Base-by-base conservation (phyloP, 768 basidiomycete species). In the Coprinopsis sp. region DNA sequence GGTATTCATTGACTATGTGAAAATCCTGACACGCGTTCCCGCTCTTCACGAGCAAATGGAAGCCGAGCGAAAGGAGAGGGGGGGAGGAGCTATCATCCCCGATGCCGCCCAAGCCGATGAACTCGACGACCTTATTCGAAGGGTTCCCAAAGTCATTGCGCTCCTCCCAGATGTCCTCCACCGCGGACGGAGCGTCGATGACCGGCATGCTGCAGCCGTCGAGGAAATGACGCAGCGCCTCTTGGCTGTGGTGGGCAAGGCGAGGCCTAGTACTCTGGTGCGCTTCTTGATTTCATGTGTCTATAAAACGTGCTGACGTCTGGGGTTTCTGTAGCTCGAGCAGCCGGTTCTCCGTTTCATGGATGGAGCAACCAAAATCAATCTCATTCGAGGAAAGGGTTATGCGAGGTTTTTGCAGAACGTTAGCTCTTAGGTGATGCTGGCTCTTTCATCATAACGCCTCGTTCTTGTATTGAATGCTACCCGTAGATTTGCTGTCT, bases 1-100 rank as follows among this genome's bases (percentile, higher is more conserved):
- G 87, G 68, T 75, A 3, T 81, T 85, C 63, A 59, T 90, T 38
- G 89, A 91, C 52, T 91, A 88, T 37, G 80, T 72, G 1, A 72
- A 81, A 49, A 74, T 77, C 12, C 75, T 84, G 72, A 77, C 70
- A 1, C 75, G 76, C 29, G 63, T 87, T 3, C 81, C 82, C 0
- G 71, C 76, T 46, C 62, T 87, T 8, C 64, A 77, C 33, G 73
- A 72, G 27, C 54, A 57, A 8, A 47, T 61, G 1, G 68, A 71
- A 23, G 47, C 69, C 12, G 47, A 49, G 18, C 25, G 21, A 14
- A 33, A 34, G 14, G 64, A 67, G 18, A 67, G 73, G 14, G 67
- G 72, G 24, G 61, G 59, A 14, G 51, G 47, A 10, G 51, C 56
- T 19, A 61, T 66, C 1, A 55, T 73, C 2, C 71, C 74, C 2